Evolutionary conservation across 2,329 filamentous ascomycete genomes (phyloP).

Genomic region (Orbilia javanica): DNA sequence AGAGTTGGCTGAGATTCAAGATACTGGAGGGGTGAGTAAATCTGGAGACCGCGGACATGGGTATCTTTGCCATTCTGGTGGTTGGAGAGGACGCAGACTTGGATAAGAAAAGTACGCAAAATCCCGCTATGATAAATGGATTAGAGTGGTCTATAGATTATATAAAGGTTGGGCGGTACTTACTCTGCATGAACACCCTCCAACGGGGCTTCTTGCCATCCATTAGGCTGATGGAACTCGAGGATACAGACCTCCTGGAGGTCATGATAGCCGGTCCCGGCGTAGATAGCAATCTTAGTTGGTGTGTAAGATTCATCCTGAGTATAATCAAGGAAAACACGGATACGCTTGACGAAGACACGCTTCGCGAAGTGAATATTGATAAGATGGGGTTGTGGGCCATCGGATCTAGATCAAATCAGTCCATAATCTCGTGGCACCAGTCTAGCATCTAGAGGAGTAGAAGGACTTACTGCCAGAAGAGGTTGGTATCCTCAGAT

Average conservation of each 20-base stretch:
- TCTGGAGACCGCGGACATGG: slow-evolving; percentile 92
- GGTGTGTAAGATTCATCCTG: slow-evolving; percentile 97
- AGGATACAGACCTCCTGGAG: slow-evolving; percentile 88
- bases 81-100: slow-evolving; percentile 92
- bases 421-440: background rate
- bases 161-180: background rate
- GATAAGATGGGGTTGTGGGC: slow-evolving; percentile 83
- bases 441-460: background rate
- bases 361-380: slow-evolving; percentile 89
- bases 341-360: slow-evolving; percentile 80
- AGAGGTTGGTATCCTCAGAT: slow-evolving; percentile 77
- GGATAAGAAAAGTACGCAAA: slow-evolving; percentile 87
- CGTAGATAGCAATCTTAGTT: slow-evolving; percentile 88
- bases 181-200: slow-evolving; percentile 69
- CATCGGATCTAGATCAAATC: slow-evolving; percentile 75
- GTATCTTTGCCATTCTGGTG: slow-evolving; percentile 99
- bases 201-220: slow-evolving; percentile 89
- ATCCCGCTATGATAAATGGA: slow-evolving; percentile 66
- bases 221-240: slow-evolving; percentile 80
- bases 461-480: slow-evolving; percentile 77
- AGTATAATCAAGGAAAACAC: slow-evolving; percentile 90
- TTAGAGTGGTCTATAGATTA: background rate
- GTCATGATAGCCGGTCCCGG: slow-evolving; percentile 91
- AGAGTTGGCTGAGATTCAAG: slow-evolving; percentile 31
- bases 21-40: slow-evolving; percentile 69